Evolutionary conservation across 2,329 filamentous ascomycete species (phyloP).

Genomic region (Trichoderma atroviride): DNA sequence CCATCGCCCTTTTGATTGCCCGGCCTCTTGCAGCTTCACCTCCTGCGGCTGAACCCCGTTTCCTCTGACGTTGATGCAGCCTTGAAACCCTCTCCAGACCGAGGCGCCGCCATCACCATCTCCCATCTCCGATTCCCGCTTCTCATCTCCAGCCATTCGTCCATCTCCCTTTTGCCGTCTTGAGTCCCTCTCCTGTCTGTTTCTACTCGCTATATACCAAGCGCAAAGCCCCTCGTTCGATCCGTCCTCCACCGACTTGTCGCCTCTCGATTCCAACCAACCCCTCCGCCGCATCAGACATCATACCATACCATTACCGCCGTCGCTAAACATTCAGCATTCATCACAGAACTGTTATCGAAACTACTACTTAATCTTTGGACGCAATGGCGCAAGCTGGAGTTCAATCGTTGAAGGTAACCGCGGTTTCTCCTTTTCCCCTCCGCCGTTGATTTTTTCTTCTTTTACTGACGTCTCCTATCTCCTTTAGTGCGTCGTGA

Average conservation of each 20-base stretch:
- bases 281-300: conserved; percentile 21
- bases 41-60: conserved; percentile 45
- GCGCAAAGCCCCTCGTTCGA: conserved; percentile 19
- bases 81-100: conserved; percentile 34
- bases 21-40: conserved; percentile 33
- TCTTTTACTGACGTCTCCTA: conserved; percentile 38
- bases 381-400: conserved; percentile 73
- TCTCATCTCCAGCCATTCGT: conserved; percentile 1
- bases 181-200: conserved; percentile 1
- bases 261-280: conserved; percentile 5
- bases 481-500: conserved; percentile 82
- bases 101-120: conserved; percentile 36
- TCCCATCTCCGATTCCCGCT: conserved; percentile 21
- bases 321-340: conserved; percentile 10
- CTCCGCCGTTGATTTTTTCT: conserved; percentile 19
- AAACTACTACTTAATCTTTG: conserved; percentile 25
- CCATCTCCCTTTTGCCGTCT: conserved; percentile 8
- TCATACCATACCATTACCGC: conserved; percentile 8
- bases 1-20: conserved; percentile 22
- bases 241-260: conserved; percentile 21
- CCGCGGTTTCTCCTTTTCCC: conserved; percentile 36
- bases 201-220: background rate
- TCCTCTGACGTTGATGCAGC: conserved; percentile 41
- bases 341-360: conserved; percentile 1
- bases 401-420: conserved; percentile 86